Evolutionary conservation across 768 basidiomycete species (phyloP), one percentile per base, ranked within the genome.

Genomic region (Lentinus tigrinus): DNA sequence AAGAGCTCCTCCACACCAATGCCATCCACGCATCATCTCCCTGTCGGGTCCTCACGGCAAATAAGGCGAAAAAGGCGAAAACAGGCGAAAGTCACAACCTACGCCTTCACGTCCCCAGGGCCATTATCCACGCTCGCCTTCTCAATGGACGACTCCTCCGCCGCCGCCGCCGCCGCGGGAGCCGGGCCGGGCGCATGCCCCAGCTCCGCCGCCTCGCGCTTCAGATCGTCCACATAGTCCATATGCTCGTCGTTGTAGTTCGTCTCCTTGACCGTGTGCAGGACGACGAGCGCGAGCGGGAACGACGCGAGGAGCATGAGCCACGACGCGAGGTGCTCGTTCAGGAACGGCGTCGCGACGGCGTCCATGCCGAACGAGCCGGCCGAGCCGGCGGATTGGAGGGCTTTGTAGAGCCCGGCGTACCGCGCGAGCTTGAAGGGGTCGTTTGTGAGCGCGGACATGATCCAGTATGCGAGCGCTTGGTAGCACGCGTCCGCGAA

Each of bases 281-380:
- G 63, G 43, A 75, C 74, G 54, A 71, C 54, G 21, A 47, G 67
- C 34, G 73, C 74, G 36, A 72, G 67, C 38, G 74, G 72, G 65
- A 74, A 70, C 36, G 72, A 73, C 23, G 66, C 57, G 47, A 75
- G 65, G 68, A 75, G 70, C 62, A 75, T 47, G 31, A 61, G 24
- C 73, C 74, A 75, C 54, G 67, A 69, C 31, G 70, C 72, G 42
- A 75, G 69, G 65, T 72, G 68, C 62, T 79, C 78, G 64, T 76
- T 79, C 17, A 79, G 69, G 65, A 69, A 76, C 28, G 78, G 76
- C n/a, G 78, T 75, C 37, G 56, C 43, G 6, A 74, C 74, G 2
- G 78, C 78, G 65, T 79, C 78, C 77, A 79, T 78, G 26, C 77
- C 78, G 62, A 73, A 79, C 31, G 69, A 71, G 47, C 75, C 74